Conservation (phyloP, 129 eudicot genomes). For the Pittosporum tobira region DNA sequence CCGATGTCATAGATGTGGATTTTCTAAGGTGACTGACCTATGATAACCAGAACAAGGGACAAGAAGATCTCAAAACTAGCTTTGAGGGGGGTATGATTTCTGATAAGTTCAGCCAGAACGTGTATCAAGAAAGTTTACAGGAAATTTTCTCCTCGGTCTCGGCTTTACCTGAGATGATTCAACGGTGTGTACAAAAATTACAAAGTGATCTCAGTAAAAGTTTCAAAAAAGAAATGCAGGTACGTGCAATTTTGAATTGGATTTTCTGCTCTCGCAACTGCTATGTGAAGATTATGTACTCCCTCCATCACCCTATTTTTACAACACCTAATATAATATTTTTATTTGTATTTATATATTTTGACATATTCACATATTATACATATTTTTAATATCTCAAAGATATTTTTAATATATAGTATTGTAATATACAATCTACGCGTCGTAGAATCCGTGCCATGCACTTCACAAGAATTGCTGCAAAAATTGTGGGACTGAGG, state of each 20-base stretch:
- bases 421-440: no score
- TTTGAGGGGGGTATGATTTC: slow-evolving; percentile 49
- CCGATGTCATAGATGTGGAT: not conserved
- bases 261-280: not conserved
- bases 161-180: slow-evolving; percentile 51
- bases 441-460: no score
- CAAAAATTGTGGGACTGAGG: no score
- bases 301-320: no score
- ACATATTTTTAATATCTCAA: no score
- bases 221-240: slow-evolving; percentile 65
- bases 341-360: no score
- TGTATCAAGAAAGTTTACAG: slow-evolving; percentile 34
- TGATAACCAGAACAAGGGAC: slow-evolving; percentile 62
- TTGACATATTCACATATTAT: no score
- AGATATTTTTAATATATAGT: no score
- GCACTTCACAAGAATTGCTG: no score
- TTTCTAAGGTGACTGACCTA: slow-evolving; percentile 21
- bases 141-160: slow-evolving; percentile 37
- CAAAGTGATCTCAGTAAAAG: slow-evolving; percentile 44
- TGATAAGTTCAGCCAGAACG: slow-evolving; percentile 39
- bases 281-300: not conserved
- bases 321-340: no score
- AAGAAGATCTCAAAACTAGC: slow-evolving; percentile 56
- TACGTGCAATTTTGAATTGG: slow-evolving; percentile 20
- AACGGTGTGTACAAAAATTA: slow-evolving; percentile 26